phyloP scores from a whole-genome alignment of 306 rosid genomes.

The Astragalus membranaceus region DNA sequence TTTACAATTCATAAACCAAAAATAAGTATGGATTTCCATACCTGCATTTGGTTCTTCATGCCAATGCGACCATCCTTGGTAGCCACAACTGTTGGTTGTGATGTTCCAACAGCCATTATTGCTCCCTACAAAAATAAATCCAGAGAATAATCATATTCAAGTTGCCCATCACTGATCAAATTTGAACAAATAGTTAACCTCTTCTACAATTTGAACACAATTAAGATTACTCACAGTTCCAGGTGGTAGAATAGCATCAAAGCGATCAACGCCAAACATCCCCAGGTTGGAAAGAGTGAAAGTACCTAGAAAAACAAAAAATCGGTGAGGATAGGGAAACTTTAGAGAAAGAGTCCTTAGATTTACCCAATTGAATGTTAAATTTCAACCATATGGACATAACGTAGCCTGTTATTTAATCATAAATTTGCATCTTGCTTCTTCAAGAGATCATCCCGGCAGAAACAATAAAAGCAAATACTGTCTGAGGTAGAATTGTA shows the following conservation, averaged over 20 bases:
- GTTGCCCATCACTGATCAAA: not conserved
- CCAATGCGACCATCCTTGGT: conserved; percentile 93
- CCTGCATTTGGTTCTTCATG: conserved; percentile 94
- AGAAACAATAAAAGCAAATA: not conserved
- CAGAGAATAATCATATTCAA: conserved; percentile 8
- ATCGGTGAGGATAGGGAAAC: not conserved
- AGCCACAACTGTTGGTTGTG: conserved; percentile 71
- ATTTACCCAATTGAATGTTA: not conserved
- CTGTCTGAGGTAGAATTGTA: not conserved
- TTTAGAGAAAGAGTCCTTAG: not conserved
- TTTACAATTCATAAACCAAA: not conserved
- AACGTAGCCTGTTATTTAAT: not conserved
- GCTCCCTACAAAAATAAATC: conserved; percentile 63
- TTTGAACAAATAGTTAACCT: not conserved
- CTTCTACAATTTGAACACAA: not conserved
- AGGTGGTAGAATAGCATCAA: conserved; percentile 95
- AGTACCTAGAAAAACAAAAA: conserved; percentile 53
- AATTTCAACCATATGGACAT: not conserved
- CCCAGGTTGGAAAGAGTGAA: conserved; percentile 94
- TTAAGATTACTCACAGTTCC: conserved; percentile 64
- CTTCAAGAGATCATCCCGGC: not conserved
- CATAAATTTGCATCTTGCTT: not conserved
- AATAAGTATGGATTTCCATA: conserved; percentile 19
- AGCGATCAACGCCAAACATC: conserved; percentile 96
- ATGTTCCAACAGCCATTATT: conserved; percentile 95